Evolutionary conservation across 192 early-diverging fungal species (phyloP).

Genomic region (Chytriomyces sp.): DNA sequence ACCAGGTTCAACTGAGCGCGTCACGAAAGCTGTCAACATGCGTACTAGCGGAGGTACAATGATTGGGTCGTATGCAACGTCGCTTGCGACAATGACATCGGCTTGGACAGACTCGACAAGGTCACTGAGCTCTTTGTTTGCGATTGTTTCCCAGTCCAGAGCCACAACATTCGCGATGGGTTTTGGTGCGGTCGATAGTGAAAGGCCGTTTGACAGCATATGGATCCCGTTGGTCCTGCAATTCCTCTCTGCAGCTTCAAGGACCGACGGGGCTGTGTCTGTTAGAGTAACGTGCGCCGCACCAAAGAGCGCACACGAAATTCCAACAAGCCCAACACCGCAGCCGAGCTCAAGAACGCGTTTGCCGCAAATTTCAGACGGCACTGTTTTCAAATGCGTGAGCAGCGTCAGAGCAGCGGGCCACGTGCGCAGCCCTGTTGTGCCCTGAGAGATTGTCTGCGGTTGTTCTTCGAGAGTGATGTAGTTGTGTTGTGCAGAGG

Average conservation of each 20-base stretch:
- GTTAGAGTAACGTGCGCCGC: conserved; percentile 30
- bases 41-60: conserved; percentile 37
- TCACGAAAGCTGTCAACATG: conserved; percentile 34
- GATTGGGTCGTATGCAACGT: conserved; percentile 49
- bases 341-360: conserved; percentile 50
- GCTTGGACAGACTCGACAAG: conserved; percentile 4
- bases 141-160: conserved; percentile 40
- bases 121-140: background rate
- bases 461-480: conserved; percentile 59
- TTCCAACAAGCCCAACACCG: conserved; percentile 43
- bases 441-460: conserved; percentile 61
- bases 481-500: background rate
- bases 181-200: background rate
- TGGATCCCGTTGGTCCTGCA: conserved; percentile 38
- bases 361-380: background rate
- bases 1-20: background rate
- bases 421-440: conserved; percentile 70
- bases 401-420: conserved; percentile 62
- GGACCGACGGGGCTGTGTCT: conserved; percentile 36
- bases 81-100: conserved; percentile 40
- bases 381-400: conserved; percentile 50
- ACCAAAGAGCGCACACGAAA: conserved; percentile 33
- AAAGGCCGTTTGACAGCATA: background rate
- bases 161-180: background rate
- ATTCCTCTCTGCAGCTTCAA: conserved; percentile 36